These are phyloP conservation scores for Heterobasidion parviporum DNA, from an alignment of 1,284 basidiomycete genomes.

Conservation along the genomic window DNA sequence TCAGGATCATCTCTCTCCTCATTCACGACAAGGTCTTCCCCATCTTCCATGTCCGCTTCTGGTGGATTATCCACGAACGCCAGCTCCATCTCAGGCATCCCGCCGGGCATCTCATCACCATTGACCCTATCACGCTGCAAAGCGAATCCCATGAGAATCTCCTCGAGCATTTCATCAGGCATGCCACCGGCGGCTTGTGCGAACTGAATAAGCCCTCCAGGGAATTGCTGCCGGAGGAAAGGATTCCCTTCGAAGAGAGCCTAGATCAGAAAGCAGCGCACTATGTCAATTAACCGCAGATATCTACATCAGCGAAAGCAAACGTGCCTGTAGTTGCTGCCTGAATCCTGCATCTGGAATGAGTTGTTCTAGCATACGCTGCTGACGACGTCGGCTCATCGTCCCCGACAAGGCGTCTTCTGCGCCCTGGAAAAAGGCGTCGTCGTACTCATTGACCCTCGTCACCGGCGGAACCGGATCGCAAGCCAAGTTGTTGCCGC, in stretches of 20 bases:
- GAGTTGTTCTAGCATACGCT: conserved; percentile 41
- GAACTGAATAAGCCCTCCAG: conserved; percentile 58
- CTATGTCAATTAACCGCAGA: conserved; percentile 6
- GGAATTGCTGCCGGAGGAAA: conserved; percentile 44
- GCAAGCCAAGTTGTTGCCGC: conserved; percentile 55
- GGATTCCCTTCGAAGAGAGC: conserved; percentile 46
- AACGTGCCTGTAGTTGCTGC: conserved; percentile 42
- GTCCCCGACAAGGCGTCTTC: conserved; percentile 34
- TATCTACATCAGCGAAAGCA: not conserved
- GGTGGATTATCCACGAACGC: conserved; percentile 16
- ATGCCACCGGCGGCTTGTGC: conserved; percentile 49
- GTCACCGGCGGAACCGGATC: conserved; percentile 74
- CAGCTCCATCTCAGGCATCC: conserved; percentile 18
- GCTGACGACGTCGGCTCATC: conserved; percentile 32
- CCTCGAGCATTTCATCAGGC: conserved; percentile 50
- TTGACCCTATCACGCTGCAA: conserved; percentile 16
- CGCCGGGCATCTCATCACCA: conserved; percentile 20
- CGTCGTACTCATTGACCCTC: conserved; percentile 54
- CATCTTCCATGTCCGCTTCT: conserved; percentile 13
- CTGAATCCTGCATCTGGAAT: conserved; percentile 51
- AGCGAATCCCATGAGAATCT: conserved; percentile 39
- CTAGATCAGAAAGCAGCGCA: conserved; percentile 16
- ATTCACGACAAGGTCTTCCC: conserved; percentile 20
- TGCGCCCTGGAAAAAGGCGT: conserved; percentile 60
- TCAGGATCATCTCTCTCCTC: conserved; percentile 12